phyloP scores from a whole-genome alignment of 352 stramenopile species.

The Phytophthora chlamydospora region DNA sequence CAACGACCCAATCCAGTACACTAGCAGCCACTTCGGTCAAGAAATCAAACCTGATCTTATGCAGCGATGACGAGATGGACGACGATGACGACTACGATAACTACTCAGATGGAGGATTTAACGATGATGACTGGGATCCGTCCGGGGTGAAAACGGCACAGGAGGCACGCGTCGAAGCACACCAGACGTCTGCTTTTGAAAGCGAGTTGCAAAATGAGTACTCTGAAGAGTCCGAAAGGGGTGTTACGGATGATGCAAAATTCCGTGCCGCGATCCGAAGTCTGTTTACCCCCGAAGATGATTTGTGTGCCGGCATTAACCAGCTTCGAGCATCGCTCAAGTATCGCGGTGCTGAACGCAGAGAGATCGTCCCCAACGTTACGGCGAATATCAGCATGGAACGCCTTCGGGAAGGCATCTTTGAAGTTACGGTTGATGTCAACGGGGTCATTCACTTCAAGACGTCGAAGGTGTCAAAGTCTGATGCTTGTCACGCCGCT shows the following conservation, averaged over 20 bases:
- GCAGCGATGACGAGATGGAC: conserved; percentile 69
- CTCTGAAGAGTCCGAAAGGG: conserved; percentile 51
- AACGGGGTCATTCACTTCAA: conserved; percentile 70
- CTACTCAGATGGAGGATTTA: conserved; percentile 42
- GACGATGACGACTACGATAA: conserved; percentile 63
- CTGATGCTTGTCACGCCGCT: conserved; percentile 68
- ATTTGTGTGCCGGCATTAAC: conserved; percentile 66
- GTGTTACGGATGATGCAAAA: conserved; percentile 49
- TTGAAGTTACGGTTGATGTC: conserved; percentile 65
- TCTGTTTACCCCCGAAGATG: conserved; percentile 72
- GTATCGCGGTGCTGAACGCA: conserved; percentile 56
- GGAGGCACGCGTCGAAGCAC: conserved; percentile 6
- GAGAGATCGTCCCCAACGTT: conserved; percentile 66
- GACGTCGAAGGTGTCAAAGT: conserved; percentile 45
- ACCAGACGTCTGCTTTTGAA: conserved; percentile 35
- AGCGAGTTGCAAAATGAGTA: conserved; percentile 52
- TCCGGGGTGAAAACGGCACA: conserved; percentile 30
- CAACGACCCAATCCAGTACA: conserved; percentile 6
- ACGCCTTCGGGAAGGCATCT: conserved; percentile 56
- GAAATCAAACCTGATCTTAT: conserved; percentile 53
- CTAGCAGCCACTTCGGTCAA: conserved; percentile 16
- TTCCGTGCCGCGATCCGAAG: conserved; percentile 77
- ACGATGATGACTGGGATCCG: conserved; percentile 43
- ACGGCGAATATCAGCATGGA: conserved; percentile 73
- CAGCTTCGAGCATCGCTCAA: conserved; percentile 63